phyloP scores from a whole-genome alignment of 495 filamentous ascomycete species.

The Jackrogersella multiformis region DNA sequence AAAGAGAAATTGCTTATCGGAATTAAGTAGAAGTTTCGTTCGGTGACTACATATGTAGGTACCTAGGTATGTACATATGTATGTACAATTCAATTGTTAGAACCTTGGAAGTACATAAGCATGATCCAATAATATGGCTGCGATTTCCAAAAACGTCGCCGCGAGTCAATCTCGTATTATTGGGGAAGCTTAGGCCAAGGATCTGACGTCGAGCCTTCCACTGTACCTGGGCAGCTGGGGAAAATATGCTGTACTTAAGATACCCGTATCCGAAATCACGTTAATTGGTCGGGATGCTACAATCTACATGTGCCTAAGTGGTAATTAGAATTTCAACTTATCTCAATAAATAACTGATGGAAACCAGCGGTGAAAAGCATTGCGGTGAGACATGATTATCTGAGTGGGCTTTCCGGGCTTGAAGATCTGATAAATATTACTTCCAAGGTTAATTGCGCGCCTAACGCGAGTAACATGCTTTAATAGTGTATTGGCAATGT shows the following conservation, averaged over 20 bases:
- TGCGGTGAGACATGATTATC: neutral
- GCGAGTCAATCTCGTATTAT: neutral
- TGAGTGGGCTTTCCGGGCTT: neutral
- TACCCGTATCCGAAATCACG: neutral
- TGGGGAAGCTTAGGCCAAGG: conserved; percentile 19
- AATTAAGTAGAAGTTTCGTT: neutral
- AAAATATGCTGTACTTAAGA: conserved; percentile 16
- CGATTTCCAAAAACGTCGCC: conserved; percentile 41
- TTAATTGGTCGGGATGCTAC: too few species aligned
- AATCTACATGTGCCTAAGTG: too few species aligned
- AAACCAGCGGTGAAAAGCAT: conserved; percentile 10
- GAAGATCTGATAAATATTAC: too few species aligned
- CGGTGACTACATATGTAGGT: too few species aligned
- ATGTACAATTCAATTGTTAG: conserved; percentile 19
- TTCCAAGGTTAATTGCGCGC: conserved; percentile 3
- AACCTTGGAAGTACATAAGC: conserved; percentile 10
- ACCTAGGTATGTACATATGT: too few species aligned
- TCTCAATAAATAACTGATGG: neutral
- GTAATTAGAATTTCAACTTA: too few species aligned
- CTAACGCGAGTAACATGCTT: neutral
- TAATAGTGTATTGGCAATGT: too few species aligned
- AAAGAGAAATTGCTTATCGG: neutral
- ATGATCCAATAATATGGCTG: conserved; percentile 29
- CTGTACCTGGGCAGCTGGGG: conserved; percentile 4
- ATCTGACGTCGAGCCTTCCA: conserved; percentile 26